A percentile compares a stretch with the other conserved stretches of the same genome.
These are phyloP conservation scores for Elsinoe perseae DNA, from an alignment of 2,329 filamentous ascomycete genomes.

Conservation along the genomic window DNA sequence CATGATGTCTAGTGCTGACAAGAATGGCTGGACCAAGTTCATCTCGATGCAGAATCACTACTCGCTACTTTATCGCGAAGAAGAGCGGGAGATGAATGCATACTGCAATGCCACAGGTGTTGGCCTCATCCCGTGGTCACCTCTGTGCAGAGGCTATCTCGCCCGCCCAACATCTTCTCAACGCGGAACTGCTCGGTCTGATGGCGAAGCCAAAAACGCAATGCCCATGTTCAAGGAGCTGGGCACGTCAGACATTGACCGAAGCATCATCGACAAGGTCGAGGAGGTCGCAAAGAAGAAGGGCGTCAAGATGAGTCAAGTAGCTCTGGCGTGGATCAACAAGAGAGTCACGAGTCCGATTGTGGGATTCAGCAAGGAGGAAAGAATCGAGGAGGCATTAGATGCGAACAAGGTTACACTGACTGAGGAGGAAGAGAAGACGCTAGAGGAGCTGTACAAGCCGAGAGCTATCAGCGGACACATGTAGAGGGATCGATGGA, in stretches of 20 bases:
- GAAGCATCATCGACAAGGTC: conserved; percentile 47
- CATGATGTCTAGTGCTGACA: conserved; percentile 36
- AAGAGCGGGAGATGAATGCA: conserved; percentile 51
- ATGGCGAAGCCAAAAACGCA: conserved; percentile 29
- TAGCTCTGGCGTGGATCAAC: conserved; percentile 53
- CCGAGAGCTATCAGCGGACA: conserved; percentile 29
- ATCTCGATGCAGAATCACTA: conserved; percentile 54
- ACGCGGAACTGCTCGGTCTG: conserved; percentile 33
- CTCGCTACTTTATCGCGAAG: conserved; percentile 54
- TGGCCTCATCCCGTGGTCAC: conserved; percentile 41
- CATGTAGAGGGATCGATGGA: not conserved
- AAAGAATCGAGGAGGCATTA: conserved; percentile 44
- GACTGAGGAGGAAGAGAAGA: conserved; percentile 43
- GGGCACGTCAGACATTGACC: conserved; percentile 37
- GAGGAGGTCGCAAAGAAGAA: conserved; percentile 53
- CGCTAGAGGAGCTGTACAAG: conserved; percentile 43
- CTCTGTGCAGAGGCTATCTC: conserved; percentile 35
- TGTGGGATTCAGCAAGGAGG: conserved; percentile 44
- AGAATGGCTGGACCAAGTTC: conserved; percentile 53
- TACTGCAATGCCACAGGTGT: conserved; percentile 44
- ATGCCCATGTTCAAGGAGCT: conserved; percentile 18
- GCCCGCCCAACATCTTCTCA: conserved; percentile 32
- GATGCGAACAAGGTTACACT: conserved; percentile 37
- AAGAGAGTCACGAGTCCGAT: conserved; percentile 39
- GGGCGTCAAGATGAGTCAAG: conserved; percentile 54